Evolutionary conservation across 805 yeast genomes (phyloP), one percentile per base, ranked within the genome.

Genomic region (Torulaspora microellipsoides): DNA sequence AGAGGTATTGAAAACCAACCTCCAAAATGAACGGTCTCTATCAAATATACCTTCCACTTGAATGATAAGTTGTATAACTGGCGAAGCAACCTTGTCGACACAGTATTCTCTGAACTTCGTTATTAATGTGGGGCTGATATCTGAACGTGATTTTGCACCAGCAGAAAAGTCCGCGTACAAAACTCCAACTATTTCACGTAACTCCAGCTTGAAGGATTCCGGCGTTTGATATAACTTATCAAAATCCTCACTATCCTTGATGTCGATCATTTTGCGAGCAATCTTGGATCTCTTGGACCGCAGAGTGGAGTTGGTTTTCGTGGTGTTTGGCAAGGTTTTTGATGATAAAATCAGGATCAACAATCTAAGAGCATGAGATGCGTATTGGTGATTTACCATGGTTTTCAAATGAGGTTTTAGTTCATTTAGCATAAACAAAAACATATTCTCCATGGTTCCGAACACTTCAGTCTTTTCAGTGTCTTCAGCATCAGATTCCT

Each of bases 261-360:
- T 82, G 54, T 85, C 93, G 56, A 88, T 86, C 95, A 87, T 86
- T 61, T 89, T 89, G 63, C 98, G 80, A 6, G 97, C 96, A 64
- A 81, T 84, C 65, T 79, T 89, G 39, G 88, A 85, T 66, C 75
- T 84, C 59, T 87, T 88, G 25, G 95, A 83, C 60, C 98, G 77
- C 52, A 88, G 70, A 5, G 84, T 76, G 0, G 90, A 84, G 58
- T 80, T 81, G 20, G 82, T 74, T 56, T 73, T 73, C 1, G 83
- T 77, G 0, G 89, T 67, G 4, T 90, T 81, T 13, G 95, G 93
- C 42, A 89, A 66, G 43, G 80, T 81, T 54, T 82, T 81, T 3
- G 95, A 96, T 2, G 93, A 72, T 28, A 88, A 63, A 11, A 89
- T 75, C 41, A 89, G 68, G 27, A 93, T 67, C 7, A 87, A 52